A percentile compares a stretch with the other conserved stretches of the same genome.
phyloP scores from a whole-genome alignment of 139 green algal species.

The Ulvella scutata region DNA sequence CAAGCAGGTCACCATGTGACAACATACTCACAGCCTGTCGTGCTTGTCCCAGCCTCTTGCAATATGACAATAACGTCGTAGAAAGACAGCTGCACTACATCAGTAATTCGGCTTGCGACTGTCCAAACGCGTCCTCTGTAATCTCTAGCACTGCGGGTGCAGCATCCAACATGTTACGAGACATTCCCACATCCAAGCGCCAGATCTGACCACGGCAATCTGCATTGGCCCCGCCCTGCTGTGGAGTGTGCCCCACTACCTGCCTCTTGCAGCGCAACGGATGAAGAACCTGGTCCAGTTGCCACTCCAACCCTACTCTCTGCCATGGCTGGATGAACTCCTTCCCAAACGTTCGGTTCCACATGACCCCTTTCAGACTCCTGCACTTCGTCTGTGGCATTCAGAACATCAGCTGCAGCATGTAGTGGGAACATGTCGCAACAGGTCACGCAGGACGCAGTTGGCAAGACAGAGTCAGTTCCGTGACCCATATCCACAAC shows the following conservation, averaged over 20 bases:
- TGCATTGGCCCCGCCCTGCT: slow-evolving; percentile 62
- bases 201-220: slow-evolving; percentile 71
- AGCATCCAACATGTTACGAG: slow-evolving; percentile 61
- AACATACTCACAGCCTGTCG: no score
- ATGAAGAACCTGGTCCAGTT: slow-evolving; percentile 34
- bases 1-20: no score
- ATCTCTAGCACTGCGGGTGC: slow-evolving; percentile 28
- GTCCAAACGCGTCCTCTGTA: slow-evolving; percentile 7
- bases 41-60: no score
- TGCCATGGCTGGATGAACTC: slow-evolving; percentile 34
- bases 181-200: slow-evolving; percentile 88
- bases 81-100: no score
- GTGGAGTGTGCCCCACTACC: slow-evolving; percentile 82
- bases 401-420: background rate
- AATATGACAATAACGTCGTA: no score
- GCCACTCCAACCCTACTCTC: slow-evolving; percentile 48
- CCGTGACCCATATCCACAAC: no score
- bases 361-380: slow-evolving; percentile 65
- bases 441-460: background rate
- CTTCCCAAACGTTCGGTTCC: slow-evolving; percentile 61
- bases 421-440: background rate
- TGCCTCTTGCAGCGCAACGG: slow-evolving; percentile 44
- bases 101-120: background rate
- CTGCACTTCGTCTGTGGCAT: slow-evolving; percentile 9
- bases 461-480: background rate